These are phyloP conservation scores for Mitragyna speciosa DNA, from an alignment of 257 asterid species.

Conservation along the genomic window DNA sequence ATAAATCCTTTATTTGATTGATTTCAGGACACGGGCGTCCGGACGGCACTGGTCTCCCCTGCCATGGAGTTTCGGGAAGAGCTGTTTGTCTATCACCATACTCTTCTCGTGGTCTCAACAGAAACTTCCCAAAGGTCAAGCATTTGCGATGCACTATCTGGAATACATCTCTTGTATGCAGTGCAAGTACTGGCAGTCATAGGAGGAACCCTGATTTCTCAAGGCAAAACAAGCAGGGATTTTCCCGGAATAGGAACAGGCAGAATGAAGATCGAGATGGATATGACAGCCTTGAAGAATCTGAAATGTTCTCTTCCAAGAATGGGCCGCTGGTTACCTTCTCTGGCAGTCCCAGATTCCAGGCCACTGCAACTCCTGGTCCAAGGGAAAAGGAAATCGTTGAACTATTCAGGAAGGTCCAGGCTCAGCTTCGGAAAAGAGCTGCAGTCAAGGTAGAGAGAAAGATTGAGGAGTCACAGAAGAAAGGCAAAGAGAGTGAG, in stretches of 20 bases:
- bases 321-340: conserved; percentile 66
- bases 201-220: conserved; percentile 71
- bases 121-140: conserved; percentile 39
- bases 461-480: conserved; percentile 57
- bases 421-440: conserved; percentile 85
- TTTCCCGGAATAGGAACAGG: conserved; percentile 65
- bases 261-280: conserved; percentile 60
- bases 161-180: conserved; percentile 45
- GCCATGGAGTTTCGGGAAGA: conserved; percentile 59
- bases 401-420: conserved; percentile 88
- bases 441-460: conserved; percentile 73
- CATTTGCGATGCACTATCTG: conserved; percentile 41
- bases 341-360: conserved; percentile 54
- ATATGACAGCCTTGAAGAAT: conserved; percentile 58
- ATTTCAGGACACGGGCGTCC: conserved; percentile 62
- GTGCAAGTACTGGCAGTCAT: conserved; percentile 60
- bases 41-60: conserved; percentile 56
- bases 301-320: conserved; percentile 61
- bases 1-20: conserved; percentile 16
- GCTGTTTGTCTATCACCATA: conserved; percentile 44
- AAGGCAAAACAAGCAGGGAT: conserved; percentile 65
- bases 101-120: conserved; percentile 40
- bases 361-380: conserved; percentile 73
- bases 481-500: conserved; percentile 72
- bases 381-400: conserved; percentile 90